phyloP scores from a whole-genome alignment of 1,284 basidiomycete genomes.

The Microbotryum lychnidis-dioicae region DNA sequence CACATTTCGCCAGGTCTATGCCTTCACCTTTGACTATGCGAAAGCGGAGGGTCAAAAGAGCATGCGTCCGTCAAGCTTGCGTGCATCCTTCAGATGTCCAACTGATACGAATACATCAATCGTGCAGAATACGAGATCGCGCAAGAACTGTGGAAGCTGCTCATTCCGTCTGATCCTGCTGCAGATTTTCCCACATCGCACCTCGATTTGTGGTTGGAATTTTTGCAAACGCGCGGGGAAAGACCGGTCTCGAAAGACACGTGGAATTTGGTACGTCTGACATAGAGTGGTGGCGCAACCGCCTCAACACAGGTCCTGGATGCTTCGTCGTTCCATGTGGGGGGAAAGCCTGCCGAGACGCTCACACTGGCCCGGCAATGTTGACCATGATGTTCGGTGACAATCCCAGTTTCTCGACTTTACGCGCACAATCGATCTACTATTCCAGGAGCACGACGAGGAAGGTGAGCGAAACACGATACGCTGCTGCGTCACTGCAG shows the following conservation, averaged over 20 bases:
- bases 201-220: conserved; percentile 76
- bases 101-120: background rate
- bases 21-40: conserved; percentile 79
- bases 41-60: conserved; percentile 58
- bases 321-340: background rate
- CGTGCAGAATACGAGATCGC: conserved; percentile 60
- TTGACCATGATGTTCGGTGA: too few relatives aligned
- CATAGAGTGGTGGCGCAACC: conserved; percentile 10
- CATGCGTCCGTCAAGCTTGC: conserved; percentile 36
- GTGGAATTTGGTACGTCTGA: conserved; percentile 66
- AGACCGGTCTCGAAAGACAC: conserved; percentile 90
- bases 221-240: conserved; percentile 57
- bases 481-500: background rate
- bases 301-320: conserved; percentile 6
- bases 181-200: conserved; percentile 63
- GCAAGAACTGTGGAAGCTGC: conserved; percentile 71
- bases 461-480: conserved; percentile 54
- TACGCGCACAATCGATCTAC: conserved; percentile 67
- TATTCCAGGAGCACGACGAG: conserved; percentile 72
- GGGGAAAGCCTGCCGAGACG: too few relatives aligned
- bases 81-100: too few relatives aligned
- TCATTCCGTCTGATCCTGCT: conserved; percentile 68
- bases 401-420: conserved; percentile 64
- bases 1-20: conserved; percentile 82
- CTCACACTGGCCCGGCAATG: too few relatives aligned